Percentiles rank a stretch among this genome's conserved stretches.
Evolutionary conservation across 768 basidiomycete species (phyloP).

Genomic region (Rubroboletus pulcherrimus): DNA sequence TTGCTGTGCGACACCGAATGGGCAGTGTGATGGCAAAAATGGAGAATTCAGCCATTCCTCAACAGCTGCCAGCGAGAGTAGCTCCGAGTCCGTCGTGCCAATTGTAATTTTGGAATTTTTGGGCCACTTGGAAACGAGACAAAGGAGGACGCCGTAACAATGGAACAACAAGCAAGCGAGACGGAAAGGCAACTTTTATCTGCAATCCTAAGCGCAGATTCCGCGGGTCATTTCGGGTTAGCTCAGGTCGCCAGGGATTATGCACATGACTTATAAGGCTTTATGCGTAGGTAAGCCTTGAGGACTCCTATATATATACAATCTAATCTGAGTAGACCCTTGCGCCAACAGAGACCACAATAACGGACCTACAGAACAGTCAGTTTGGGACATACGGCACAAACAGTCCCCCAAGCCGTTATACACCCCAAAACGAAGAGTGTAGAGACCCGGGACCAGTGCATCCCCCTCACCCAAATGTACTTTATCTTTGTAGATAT

Average conservation of each 20-base stretch:
- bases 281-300: too few relatives aligned
- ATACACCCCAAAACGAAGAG: background rate
- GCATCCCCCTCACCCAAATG: background rate
- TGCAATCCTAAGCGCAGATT: too few relatives aligned
- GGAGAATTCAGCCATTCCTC: conserved; percentile 17
- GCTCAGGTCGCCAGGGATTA: too few relatives aligned
- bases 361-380: too few relatives aligned
- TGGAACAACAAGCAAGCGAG: background rate
- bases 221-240: too few relatives aligned
- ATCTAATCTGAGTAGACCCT: too few relatives aligned
- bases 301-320: too few relatives aligned
- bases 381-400: too few relatives aligned
- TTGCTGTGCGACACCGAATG: conserved; percentile 9
- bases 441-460: background rate
- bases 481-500: background rate
- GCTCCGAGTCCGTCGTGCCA: background rate
- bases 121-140: background rate
- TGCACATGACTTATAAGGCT: too few relatives aligned
- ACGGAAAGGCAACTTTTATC: background rate
- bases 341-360: too few relatives aligned
- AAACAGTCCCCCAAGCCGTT: too few relatives aligned
- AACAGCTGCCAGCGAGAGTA: conserved; percentile 10
- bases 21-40: conserved; percentile 17
- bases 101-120: conserved; percentile 15
- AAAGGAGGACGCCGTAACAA: conserved; percentile 2